These are phyloP conservation scores for Curvularia hawaiiensis DNA, from an alignment of 2,329 filamentous ascomycete species.

Conservation along the genomic window DNA sequence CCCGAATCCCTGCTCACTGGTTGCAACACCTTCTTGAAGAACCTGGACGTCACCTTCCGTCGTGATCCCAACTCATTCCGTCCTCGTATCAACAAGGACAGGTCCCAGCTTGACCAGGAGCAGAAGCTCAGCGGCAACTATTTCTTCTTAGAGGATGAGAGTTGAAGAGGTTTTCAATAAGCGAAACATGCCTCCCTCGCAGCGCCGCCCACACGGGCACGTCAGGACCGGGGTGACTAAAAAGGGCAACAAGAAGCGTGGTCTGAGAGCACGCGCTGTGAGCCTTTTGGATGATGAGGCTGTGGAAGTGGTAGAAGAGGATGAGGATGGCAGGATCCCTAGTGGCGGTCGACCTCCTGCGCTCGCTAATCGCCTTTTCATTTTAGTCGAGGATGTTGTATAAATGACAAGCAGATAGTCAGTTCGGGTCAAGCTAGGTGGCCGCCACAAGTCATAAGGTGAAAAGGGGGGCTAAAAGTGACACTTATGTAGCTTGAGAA, in stretches of 20 bases:
- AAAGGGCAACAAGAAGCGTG: conserved; percentile 44
- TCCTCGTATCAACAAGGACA: conserved; percentile 96
- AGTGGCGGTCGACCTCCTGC: conserved; percentile 71
- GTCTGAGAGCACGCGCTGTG: conserved; percentile 33
- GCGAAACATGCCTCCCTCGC: conserved; percentile 46
- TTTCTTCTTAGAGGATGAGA: conserved; percentile 94
- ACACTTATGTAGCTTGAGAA: not conserved
- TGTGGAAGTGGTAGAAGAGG: conserved; percentile 65
- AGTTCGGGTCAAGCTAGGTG: conserved; percentile 63
- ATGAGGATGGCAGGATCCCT: conserved; percentile 63
- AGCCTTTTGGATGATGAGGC: conserved; percentile 59
- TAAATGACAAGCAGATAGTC: conserved; percentile 7
- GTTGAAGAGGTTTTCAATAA: conserved; percentile 68
- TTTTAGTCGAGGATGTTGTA: not conserved
- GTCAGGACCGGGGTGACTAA: conserved; percentile 46
- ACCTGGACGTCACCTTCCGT: conserved; percentile 96
- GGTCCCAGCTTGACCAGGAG: conserved; percentile 96
- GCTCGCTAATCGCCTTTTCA: conserved; percentile 12
- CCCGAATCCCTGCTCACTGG: conserved; percentile 93
- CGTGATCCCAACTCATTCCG: conserved; percentile 95
- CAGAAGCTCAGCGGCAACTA: conserved; percentile 95
- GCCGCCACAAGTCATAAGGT: conserved; percentile 32
- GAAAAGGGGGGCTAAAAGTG: not conserved
- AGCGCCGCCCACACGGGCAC: conserved; percentile 49
- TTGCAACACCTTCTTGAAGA: conserved; percentile 96